Conservation (phyloP, 1,284 basidiomycete species). For the Puccinia coronata region DNA sequence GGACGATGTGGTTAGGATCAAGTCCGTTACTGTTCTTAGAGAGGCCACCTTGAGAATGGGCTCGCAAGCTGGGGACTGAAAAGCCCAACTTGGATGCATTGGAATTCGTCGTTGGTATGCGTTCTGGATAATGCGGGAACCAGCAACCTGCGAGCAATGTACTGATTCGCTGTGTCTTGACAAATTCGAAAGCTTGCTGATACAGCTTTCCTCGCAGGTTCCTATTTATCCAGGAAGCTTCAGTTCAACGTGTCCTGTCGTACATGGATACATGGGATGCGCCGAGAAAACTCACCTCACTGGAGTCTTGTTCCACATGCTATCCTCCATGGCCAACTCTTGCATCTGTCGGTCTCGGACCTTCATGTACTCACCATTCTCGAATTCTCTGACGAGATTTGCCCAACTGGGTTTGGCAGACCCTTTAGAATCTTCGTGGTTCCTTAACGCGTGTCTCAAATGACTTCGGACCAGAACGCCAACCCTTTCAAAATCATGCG, state of each 20-base stretch:
- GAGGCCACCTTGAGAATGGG: constrained; percentile 16
- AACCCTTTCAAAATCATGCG: constrained; percentile 76
- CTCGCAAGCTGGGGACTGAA: constrained; percentile 10
- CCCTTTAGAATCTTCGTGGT: constrained; percentile 16
- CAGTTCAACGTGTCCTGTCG: neutral
- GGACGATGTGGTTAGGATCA: constrained; percentile 20
- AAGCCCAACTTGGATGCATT: constrained; percentile 62
- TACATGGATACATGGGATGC: neutral
- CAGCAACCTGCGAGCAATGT: constrained; percentile 85
- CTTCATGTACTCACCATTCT: constrained; percentile 79
- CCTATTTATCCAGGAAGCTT: constrained; percentile 61
- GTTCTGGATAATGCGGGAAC: constrained; percentile 75
- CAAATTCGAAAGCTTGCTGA: constrained; percentile 88
- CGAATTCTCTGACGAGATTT: constrained; percentile 79
- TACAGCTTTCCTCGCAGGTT: constrained; percentile 82
- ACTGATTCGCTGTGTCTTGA: constrained; percentile 83
- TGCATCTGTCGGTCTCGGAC: constrained; percentile 91
- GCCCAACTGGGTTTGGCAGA: constrained; percentile 65
- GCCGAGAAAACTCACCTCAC: constrained; percentile 67
- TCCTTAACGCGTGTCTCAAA: constrained; percentile 57
- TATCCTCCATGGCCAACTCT: constrained; percentile 87
- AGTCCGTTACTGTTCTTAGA: neutral
- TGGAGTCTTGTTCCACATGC: constrained; percentile 77
- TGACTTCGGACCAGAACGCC: constrained; percentile 82
- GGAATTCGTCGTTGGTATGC: constrained; percentile 62